Conservation (phyloP, 805 yeast species). For the Isabelozyma pseudorhagii region DNA sequence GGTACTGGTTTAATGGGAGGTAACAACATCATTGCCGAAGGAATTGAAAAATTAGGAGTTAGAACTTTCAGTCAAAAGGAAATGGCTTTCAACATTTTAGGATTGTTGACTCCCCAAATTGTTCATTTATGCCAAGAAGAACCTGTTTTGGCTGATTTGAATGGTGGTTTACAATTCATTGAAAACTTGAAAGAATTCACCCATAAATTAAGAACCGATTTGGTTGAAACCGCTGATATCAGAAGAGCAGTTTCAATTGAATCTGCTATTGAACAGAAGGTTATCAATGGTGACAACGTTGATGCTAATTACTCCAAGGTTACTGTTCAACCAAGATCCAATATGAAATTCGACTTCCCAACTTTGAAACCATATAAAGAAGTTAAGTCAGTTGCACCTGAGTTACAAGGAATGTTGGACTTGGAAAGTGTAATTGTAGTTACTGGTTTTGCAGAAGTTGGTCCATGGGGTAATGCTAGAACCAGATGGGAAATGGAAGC, state of each 20-base stretch:
- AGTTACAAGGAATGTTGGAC: slow-evolving; percentile 87
- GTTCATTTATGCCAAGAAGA: slow-evolving; percentile 84
- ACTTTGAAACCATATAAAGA: slow-evolving; percentile 72
- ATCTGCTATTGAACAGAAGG: slow-evolving; percentile 81
- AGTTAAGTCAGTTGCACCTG: slow-evolving; percentile 63
- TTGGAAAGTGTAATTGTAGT: slow-evolving; percentile 90
- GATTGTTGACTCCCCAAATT: slow-evolving; percentile 85
- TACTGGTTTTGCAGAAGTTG: slow-evolving; percentile 97
- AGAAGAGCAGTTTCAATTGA: slow-evolving; percentile 95
- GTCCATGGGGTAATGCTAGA: slow-evolving; percentile 99
- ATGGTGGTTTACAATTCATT: slow-evolving; percentile 96
- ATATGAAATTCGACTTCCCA: slow-evolving; percentile 93
- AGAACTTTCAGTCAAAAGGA: slow-evolving; percentile 98
- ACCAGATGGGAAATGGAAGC: slow-evolving; percentile 99
- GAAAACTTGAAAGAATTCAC: slow-evolving; percentile 89
- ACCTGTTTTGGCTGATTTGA: slow-evolving; percentile 97
- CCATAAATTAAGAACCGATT: slow-evolving; percentile 69
- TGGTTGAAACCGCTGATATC: slow-evolving; percentile 80
- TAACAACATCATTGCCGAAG: slow-evolving; percentile 96
- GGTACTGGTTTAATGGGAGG: slow-evolving; percentile 99
- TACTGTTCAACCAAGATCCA: slow-evolving; percentile 87
- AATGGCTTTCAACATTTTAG: slow-evolving; percentile 98
- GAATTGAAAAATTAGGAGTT: slow-evolving; percentile 92
- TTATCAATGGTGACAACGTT: slow-evolving; percentile 82
- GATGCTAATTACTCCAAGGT: slow-evolving; percentile 82